Conservation (phyloP, 768 basidiomycete species). For the Terana coerulea region DNA sequence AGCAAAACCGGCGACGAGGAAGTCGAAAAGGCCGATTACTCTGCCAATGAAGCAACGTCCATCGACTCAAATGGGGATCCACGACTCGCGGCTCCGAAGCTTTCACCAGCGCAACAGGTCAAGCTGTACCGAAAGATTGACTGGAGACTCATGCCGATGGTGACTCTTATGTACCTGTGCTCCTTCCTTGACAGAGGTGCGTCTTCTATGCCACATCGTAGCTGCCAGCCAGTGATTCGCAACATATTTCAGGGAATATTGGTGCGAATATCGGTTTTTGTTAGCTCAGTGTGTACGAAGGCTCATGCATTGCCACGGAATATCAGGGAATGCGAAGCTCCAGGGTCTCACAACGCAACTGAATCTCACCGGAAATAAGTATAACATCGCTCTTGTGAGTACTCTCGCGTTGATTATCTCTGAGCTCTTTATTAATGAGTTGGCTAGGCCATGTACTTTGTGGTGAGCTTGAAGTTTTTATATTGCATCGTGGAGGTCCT, state of each 20-base stretch:
- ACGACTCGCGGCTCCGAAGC: no score
- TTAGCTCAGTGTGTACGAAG: no score
- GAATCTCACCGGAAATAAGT: constrained; percentile 22
- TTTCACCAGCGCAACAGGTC: constrained; percentile 48
- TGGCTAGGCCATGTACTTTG: constrained; percentile 72
- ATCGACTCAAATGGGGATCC: no score
- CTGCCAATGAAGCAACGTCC: no score
- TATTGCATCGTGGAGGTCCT: no score
- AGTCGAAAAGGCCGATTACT: no score
- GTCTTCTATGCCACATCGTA: constrained; percentile 5
- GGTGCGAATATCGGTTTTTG: not conserved
- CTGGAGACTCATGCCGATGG: constrained; percentile 26
- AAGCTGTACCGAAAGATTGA: constrained; percentile 20
- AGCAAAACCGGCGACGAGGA: no score
- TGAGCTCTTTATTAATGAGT: no score
- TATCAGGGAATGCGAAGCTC: constrained; percentile 25
- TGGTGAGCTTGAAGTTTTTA: constrained; percentile 42
- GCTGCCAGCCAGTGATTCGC: not conserved
- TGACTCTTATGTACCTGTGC: constrained; percentile 27
- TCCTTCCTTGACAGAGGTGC: constrained; percentile 27
- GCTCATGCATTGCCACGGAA: no score
- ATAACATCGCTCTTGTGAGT: constrained; percentile 17
- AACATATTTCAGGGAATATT: not conserved
- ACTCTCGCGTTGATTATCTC: no score
- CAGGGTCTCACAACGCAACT: constrained; percentile 29